Conservation (phyloP, 1,139 yeast species). For the Zygosaccharomyces pseudobailii region DNA sequence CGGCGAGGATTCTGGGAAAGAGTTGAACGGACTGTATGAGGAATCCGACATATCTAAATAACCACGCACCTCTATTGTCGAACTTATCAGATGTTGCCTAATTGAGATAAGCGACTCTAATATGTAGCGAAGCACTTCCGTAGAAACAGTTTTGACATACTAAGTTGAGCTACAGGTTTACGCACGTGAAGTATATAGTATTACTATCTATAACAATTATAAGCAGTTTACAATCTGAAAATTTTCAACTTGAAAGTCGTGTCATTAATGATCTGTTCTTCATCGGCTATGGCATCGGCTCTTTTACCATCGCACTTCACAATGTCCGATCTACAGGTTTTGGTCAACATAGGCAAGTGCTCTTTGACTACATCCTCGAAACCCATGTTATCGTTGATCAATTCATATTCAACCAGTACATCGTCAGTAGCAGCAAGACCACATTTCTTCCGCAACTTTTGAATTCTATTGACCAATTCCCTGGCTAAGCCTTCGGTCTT, state of each 20-base stretch:
- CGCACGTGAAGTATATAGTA: conserved; percentile 1
- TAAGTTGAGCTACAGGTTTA: neutral
- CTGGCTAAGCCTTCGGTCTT: conserved; percentile 94
- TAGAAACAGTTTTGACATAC: neutral
- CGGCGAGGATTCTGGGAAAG: conserved; percentile 46
- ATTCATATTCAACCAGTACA: conserved; percentile 74
- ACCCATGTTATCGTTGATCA: conserved; percentile 65
- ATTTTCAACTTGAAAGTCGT: conserved; percentile 77
- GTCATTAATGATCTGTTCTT: conserved; percentile 85
- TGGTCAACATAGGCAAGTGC: conserved; percentile 65
- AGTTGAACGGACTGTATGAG: conserved; percentile 84
- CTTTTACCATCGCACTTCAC: conserved; percentile 36
- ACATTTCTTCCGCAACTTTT: conserved; percentile 94
- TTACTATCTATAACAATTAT: conserved; percentile 3
- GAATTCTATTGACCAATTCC: conserved; percentile 94
- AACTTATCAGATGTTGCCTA: too few species aligned
- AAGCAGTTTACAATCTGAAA: conserved; percentile 41
- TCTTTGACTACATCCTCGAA: conserved; percentile 59
- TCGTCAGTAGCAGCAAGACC: conserved; percentile 95
- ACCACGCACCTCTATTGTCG: too few species aligned
- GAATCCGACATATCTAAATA: neutral
- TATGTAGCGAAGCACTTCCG: too few species aligned
- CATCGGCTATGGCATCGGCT: conserved; percentile 65
- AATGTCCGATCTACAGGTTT: conserved; percentile 59
- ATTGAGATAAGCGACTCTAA: too few species aligned